Conservation (phyloP, 805 yeast genomes). For the Yamadazyma scolyti region DNA sequence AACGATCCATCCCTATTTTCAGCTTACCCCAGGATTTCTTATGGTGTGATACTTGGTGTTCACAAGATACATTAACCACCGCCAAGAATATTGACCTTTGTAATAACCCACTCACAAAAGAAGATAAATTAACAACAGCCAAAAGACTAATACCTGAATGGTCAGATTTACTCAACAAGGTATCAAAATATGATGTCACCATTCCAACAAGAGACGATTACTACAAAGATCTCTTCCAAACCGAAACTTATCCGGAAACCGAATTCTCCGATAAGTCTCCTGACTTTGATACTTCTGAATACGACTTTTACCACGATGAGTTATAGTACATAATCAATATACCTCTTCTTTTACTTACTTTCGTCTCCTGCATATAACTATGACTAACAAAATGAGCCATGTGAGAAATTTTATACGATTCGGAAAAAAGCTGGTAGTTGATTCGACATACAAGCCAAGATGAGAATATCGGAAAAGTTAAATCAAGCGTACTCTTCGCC, state of each 20-base stretch:
- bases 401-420: no score
- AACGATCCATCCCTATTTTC: slow-evolving; percentile 59
- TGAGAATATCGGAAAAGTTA: slow-evolving; percentile 42
- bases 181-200: no score
- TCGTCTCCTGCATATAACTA: no score
- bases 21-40: slow-evolving; percentile 82
- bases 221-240: no score
- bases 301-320: background rate
- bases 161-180: no score
- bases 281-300: no score
- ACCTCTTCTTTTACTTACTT: no score
- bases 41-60: slow-evolving; percentile 95
- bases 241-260: no score
- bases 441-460: slow-evolving; percentile 13
- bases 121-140: slow-evolving; percentile 73
- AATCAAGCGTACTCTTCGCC: slow-evolving; percentile 38
- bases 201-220: no score
- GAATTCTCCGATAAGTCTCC: no score
- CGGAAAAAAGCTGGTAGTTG: no score
- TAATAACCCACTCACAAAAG: slow-evolving; percentile 79
- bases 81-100: slow-evolving; percentile 85
- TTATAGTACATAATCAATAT: background rate
- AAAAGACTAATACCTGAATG: slow-evolving; percentile 77
- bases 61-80: slow-evolving; percentile 50
- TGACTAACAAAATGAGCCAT: no score